These are phyloP conservation scores for Aphanomyces euteiches DNA, from an alignment of 352 stramenopile species.

Conservation along the genomic window DNA sequence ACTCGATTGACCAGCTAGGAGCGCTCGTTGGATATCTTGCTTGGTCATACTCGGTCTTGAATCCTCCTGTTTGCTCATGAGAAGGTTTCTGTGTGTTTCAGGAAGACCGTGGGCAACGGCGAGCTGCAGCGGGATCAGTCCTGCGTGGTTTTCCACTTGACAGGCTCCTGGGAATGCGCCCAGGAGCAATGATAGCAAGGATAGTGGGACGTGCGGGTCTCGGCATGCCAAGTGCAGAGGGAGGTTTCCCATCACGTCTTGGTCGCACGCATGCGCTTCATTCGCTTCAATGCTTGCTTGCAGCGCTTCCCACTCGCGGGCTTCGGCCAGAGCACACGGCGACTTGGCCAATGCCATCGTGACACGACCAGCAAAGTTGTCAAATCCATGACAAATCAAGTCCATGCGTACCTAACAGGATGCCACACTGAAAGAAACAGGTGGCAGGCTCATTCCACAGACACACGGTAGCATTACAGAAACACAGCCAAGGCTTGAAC, in stretches of 20 bases:
- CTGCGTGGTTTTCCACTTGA: constrained; percentile 5
- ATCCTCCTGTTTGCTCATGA: background rate
- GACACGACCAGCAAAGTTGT: background rate
- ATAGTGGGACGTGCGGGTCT: constrained; percentile 6
- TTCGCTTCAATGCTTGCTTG: constrained; percentile 16
- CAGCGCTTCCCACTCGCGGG: constrained; percentile 9
- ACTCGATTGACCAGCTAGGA: background rate
- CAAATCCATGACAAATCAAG: constrained; percentile 20
- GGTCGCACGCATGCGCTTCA: background rate
- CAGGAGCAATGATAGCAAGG: constrained; percentile 4
- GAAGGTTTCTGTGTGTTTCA: background rate
- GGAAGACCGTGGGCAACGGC: background rate
- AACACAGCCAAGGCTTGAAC: too few relatives aligned
- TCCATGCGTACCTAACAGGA: too few relatives aligned
- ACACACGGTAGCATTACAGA: too few relatives aligned
- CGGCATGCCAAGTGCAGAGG: constrained; percentile 27
- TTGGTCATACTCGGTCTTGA: background rate
- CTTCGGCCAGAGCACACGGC: background rate
- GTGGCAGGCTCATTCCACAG: too few relatives aligned
- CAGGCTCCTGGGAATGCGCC: background rate
- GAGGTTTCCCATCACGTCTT: constrained; percentile 10
- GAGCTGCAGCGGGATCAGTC: constrained; percentile 1
- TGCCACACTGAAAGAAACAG: too few relatives aligned
- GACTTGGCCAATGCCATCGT: background rate
- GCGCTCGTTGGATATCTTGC: background rate